These are phyloP conservation scores for Clavispora fructus DNA, from an alignment of 805 yeast genomes.

Conservation along the genomic window DNA sequence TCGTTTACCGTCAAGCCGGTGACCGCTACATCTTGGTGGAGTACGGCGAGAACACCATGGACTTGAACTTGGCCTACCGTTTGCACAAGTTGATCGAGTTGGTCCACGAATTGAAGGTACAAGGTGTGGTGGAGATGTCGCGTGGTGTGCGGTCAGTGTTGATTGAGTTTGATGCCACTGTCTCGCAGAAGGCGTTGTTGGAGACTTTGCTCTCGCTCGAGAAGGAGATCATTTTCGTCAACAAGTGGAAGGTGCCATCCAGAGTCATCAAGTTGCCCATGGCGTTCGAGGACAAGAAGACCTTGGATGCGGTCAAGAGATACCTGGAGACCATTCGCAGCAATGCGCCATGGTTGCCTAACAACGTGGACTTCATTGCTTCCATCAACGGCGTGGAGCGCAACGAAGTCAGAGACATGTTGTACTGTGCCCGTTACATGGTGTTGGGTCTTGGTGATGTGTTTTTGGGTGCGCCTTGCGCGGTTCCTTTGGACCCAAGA, in stretches of 20 bases:
- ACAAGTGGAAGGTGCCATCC: conserved; percentile 83
- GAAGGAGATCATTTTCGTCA: conserved; percentile 62
- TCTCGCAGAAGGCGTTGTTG: conserved; percentile 59
- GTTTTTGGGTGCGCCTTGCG: conserved; percentile 97
- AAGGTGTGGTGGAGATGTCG: conserved; percentile 91
- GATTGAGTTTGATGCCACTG: conserved; percentile 71
- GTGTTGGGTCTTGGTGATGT: conserved; percentile 97
- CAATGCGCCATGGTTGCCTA: conserved; percentile 96
- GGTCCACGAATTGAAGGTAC: conserved; percentile 59
- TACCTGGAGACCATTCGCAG: conserved; percentile 91
- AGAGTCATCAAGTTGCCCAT: conserved; percentile 82
- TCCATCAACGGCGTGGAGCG: conserved; percentile 79
- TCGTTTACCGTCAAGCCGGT: conserved; percentile 93
- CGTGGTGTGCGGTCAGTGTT: conserved; percentile 95
- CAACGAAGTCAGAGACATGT: conserved; percentile 70
- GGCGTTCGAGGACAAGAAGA: conserved; percentile 92
- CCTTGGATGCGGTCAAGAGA: conserved; percentile 84
- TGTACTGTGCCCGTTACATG: conserved; percentile 84
- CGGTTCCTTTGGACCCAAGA: conserved; percentile 95
- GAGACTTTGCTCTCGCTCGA: conserved; percentile 69
- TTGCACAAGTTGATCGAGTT: conserved; percentile 75
- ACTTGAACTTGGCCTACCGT: conserved; percentile 78
- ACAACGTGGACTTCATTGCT: conserved; percentile 93
- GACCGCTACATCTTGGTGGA: conserved; percentile 89
- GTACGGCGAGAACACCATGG: conserved; percentile 86